Percentiles rank a stretch among this genome's conserved stretches.
phyloP scores from a whole-genome alignment of 805 yeast genomes.

The Candida multigemmis region DNA sequence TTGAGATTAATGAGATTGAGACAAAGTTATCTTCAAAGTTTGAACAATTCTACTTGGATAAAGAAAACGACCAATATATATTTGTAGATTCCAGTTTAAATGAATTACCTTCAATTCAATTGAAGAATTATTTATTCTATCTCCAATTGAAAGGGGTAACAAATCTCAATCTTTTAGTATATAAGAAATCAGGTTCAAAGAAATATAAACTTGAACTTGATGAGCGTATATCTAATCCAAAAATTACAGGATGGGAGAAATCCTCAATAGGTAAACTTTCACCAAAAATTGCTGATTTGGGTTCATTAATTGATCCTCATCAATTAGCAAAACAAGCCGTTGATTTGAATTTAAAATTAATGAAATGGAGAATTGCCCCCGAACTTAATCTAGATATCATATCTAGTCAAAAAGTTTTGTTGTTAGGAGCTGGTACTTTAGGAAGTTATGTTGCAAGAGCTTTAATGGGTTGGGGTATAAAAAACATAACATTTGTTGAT shows the following conservation, averaged over 20 bases:
- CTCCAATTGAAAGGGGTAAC: conserved; percentile 21
- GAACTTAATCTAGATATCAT: conserved; percentile 61
- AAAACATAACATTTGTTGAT: conserved; percentile 80
- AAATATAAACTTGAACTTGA: conserved; percentile 9
- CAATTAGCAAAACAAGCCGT: conserved; percentile 87
- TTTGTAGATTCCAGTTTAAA: conserved; percentile 24
- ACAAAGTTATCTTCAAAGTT: conserved; percentile 2
- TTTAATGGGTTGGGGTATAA: conserved; percentile 90
- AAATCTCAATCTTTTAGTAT: conserved; percentile 13
- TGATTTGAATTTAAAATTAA: conserved; percentile 79
- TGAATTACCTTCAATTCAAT: conserved; percentile 38
- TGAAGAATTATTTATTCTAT: conserved; percentile 50
- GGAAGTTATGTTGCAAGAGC: conserved; percentile 89
- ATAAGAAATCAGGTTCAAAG: conserved; percentile 12
- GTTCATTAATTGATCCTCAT: conserved; percentile 70
- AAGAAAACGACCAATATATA: no score
- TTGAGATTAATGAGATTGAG: background rate
- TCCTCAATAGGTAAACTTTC: conserved; percentile 62
- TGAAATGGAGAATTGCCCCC: conserved; percentile 97
- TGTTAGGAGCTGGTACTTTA: conserved; percentile 94
- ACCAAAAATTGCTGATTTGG: conserved; percentile 79
- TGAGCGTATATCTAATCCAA: conserved; percentile 15
- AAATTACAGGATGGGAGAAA: conserved; percentile 85
- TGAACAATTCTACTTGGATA: no score
- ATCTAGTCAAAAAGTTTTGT: conserved; percentile 50